Evolutionary conservation across 441 rosid genomes (phyloP), one percentile per base, ranked within the genome.

Genomic region (Aleurites moluccanus): DNA sequence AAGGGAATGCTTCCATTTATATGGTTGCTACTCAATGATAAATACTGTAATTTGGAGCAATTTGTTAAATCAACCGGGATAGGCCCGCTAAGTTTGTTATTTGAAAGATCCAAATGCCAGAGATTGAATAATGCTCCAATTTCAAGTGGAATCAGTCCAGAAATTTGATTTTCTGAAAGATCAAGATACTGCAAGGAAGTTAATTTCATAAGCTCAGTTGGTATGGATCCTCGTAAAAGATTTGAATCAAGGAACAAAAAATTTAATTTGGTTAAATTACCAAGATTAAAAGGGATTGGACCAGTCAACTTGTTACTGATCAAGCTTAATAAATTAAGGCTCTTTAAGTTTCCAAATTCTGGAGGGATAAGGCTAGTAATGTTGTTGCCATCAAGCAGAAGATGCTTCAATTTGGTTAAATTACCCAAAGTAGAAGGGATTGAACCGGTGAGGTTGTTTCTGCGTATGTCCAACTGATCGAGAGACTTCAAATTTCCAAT

Each of bases 251-350:
- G 57, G 18, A 5, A 69, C 62, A 69, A 15, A 21, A 5, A n/a
- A 1, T 25, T 13, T 15, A 70, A 57, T 5, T 9, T 42, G 13
- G 38, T 57, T 25, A 42, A 23, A 23, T 70, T 15, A 18, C 38
- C 53, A 59, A 72, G 27, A 23, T 11, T 5, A 6, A 56, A 40
- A 59, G 74, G 74, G 16, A 71, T 71, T 60, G 47, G 2, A 21
- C 56, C 40, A 15, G 30, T 69, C 2, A 69, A 15, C 0, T n/a
- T 13, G 21, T 55, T 69, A 10, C 16, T 8, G n/a, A 25, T n/a
- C 16, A 52, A 30, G n/a, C 0, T 10, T 45, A 69, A 49, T 21
- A 16, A 3, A 52, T 4, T 4, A 16, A 52, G 57, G 3, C 21
- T 52, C 7, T 52, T 52, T 23, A 52, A 16, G 2, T 52, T 52